phyloP scores from a whole-genome alignment of 164 flowering plant species.

The Piper betle region DNA sequence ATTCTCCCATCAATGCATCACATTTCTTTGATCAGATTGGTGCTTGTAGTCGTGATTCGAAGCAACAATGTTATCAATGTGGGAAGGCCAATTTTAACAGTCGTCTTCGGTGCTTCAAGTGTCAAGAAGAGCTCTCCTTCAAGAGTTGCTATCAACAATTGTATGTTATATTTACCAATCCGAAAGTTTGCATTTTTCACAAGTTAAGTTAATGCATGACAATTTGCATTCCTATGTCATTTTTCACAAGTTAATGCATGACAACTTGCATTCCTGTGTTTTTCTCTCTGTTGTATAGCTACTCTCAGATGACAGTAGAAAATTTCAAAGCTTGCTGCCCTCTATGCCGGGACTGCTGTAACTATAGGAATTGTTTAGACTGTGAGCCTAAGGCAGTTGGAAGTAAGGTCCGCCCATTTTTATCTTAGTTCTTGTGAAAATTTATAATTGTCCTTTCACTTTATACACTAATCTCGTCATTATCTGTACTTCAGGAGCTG shows the following conservation, averaged over 20 bases:
- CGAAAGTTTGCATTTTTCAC: background rate
- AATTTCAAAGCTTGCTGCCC: conserved; percentile 57
- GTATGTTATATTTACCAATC: background rate
- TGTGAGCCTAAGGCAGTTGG: conserved; percentile 21
- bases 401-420: conserved; percentile 53
- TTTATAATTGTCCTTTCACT: background rate
- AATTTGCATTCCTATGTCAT: background rate
- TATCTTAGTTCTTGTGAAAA: background rate
- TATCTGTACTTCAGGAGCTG: conserved; percentile 30
- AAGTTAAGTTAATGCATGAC: background rate
- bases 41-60: background rate
- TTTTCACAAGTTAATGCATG: background rate
- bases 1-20: background rate
- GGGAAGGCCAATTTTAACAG: background rate
- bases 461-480: background rate
- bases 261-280: background rate
- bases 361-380: conserved; percentile 43
- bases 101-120: conserved; percentile 1
- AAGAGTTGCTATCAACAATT: background rate
- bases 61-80: conserved; percentile 5
- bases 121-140: conserved; percentile 3
- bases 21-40: conserved; percentile 1
- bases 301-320: conserved; percentile 25
- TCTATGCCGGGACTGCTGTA: conserved; percentile 60
- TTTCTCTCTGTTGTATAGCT: conserved; percentile 23